phyloP scores from a whole-genome alignment of 139 green algal species.

The Coelastrella sp. region DNA sequence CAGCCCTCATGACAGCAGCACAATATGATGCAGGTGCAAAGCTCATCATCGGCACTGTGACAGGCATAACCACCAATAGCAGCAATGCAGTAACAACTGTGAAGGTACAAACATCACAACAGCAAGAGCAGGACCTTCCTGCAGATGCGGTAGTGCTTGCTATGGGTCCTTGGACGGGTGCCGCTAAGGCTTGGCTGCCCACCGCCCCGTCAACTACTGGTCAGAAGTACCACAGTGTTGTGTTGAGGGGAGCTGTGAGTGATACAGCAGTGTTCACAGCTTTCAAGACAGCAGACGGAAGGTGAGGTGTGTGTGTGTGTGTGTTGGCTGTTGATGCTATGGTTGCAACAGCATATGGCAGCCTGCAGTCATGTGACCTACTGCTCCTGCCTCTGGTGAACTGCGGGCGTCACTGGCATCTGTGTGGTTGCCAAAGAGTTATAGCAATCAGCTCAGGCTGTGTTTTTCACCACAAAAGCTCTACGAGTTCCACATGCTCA shows the following conservation, averaged over 20 bases:
- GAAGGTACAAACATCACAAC: not conserved
- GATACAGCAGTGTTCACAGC: constrained; percentile 65
- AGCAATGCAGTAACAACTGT: not conserved
- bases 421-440: too few relatives aligned
- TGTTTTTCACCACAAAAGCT: too few relatives aligned
- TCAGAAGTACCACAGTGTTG: constrained; percentile 84
- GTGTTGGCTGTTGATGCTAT: not conserved
- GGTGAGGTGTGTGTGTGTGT: not conserved
- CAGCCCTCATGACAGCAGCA: constrained; percentile 69
- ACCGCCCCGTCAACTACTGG: constrained; percentile 40
- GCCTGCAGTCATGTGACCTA: too few relatives aligned
- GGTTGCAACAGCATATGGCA: too few relatives aligned
- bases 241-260: constrained; percentile 64
- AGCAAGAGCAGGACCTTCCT: constrained; percentile 29
- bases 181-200: constrained; percentile 65
- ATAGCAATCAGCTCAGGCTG: too few relatives aligned
- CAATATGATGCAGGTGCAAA: constrained; percentile 53
- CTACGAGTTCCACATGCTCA: too few relatives aligned
- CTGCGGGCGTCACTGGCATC: too few relatives aligned
- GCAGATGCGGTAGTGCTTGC: constrained; percentile 81
- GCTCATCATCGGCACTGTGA: constrained; percentile 63
- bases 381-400: too few relatives aligned
- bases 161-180: constrained; percentile 81
- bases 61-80: constrained; percentile 52
- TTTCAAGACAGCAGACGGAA: constrained; percentile 35